These are phyloP conservation scores for Pythium plurisporium DNA, from an alignment of 352 stramenopile species.

Conservation along the genomic window DNA sequence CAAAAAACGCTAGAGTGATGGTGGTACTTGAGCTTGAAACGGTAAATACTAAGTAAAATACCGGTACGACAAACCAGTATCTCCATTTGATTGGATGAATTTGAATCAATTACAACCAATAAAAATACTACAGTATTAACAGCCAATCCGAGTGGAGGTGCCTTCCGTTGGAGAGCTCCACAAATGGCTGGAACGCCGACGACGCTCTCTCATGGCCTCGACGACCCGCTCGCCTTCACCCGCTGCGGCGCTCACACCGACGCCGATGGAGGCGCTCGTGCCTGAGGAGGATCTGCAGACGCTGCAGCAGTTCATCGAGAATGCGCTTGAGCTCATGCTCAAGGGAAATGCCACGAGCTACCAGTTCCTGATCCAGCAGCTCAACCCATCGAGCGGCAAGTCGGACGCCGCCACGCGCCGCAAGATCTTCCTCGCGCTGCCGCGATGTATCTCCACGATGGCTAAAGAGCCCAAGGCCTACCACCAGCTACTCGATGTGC, in stretches of 20 bases:
- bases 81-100: not conserved
- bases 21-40: constrained; percentile 9
- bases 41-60: not conserved
- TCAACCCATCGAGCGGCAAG: constrained; percentile 34
- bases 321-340: constrained; percentile 71
- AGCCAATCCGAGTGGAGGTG: too few species aligned
- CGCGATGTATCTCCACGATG: constrained; percentile 72
- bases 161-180: too few species aligned
- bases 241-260: not conserved
- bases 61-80: not conserved
- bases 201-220: constrained; percentile 1
- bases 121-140: too few species aligned
- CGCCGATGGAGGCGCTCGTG: constrained; percentile 9
- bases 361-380: constrained; percentile 65
- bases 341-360: constrained; percentile 85
- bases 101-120: not conserved
- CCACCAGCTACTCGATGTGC: constrained; percentile 61
- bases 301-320: constrained; percentile 83
- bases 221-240: constrained; percentile 5
- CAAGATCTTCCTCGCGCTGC: constrained; percentile 71
- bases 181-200: constrained; percentile 11
- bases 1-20: constrained; percentile 9
- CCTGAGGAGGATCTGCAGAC: constrained; percentile 57
- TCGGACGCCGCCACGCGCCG: constrained; percentile 40
- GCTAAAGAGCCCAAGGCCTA: constrained; percentile 68